Evolutionary conservation across 2,329 filamentous ascomycete genomes (phyloP).

Genomic region (Alternaria metachromatica): DNA sequence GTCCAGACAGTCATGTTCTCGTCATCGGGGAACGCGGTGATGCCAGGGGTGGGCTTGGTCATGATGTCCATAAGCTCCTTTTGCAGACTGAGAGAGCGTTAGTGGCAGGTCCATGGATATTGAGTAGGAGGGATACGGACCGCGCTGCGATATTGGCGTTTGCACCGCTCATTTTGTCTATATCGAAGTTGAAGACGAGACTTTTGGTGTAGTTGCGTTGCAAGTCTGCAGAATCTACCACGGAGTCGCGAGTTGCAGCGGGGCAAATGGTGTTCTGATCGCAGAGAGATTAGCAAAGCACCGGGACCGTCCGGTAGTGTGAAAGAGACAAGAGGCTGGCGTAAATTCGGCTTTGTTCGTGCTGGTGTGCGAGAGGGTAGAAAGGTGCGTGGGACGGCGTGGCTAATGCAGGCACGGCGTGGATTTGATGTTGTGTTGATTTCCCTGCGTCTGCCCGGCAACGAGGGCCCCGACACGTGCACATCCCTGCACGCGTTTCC

Average conservation of each 20-base stretch:
- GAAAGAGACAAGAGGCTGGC: not conserved
- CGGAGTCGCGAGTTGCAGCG: not conserved
- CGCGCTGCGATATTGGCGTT: slow-evolving; percentile 57
- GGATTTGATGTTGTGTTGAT: slow-evolving; percentile 24
- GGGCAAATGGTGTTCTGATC: not conserved
- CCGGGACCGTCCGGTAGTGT: not conserved
- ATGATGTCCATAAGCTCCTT: slow-evolving; percentile 98
- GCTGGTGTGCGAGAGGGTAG: not conserved
- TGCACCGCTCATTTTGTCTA: slow-evolving; percentile 38
- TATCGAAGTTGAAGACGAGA: not conserved
- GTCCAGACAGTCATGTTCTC: slow-evolving; percentile 87
- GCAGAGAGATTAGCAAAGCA: not conserved
- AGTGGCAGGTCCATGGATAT: slow-evolving; percentile 3
- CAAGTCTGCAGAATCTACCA: not conserved
- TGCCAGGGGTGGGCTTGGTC: slow-evolving; percentile 89
- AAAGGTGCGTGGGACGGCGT: not conserved
- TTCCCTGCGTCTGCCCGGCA: slow-evolving; percentile 28
- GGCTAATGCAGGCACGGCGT: not conserved
- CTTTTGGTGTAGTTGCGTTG: not conserved
- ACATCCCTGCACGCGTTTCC: slow-evolving; percentile 17
- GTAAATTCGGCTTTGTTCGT: not conserved
- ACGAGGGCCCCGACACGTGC: slow-evolving; percentile 11
- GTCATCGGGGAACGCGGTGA: slow-evolving; percentile 93
- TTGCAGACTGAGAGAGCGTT: slow-evolving; percentile 71
- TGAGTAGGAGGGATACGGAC: slow-evolving; percentile 37